These are phyloP conservation scores for Decorospora gaudefroyi DNA, from an alignment of 2,329 filamentous ascomycete genomes.

Conservation along the genomic window DNA sequence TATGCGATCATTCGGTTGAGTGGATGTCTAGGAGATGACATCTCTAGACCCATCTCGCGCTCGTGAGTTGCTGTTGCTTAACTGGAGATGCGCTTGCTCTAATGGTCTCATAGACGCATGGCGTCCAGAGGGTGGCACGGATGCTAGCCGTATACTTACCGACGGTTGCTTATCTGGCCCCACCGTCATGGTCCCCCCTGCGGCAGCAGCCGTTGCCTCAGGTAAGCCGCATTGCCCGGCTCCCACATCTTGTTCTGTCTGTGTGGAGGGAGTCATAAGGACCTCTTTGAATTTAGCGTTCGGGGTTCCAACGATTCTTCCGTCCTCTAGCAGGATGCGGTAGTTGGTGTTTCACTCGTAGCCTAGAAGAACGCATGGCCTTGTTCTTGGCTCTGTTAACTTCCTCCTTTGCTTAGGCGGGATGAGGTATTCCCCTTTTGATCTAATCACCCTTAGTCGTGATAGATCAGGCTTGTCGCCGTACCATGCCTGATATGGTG, in stretches of 20 bases:
- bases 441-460: conserved; percentile 9
- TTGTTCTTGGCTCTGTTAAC: conserved; percentile 11
- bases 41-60: background rate
- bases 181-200: conserved; percentile 6
- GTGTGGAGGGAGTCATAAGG: conserved; percentile 17
- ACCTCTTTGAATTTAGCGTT: conserved; percentile 7
- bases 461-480: conserved; percentile 13
- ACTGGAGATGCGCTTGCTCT: too few species aligned
- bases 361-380: conserved; percentile 12
- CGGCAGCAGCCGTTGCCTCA: conserved; percentile 18
- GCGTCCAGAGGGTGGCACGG: conserved; percentile 9
- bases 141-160: conserved; percentile 11
- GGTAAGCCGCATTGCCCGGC: conserved; percentile 12
- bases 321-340: conserved; percentile 13
- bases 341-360: conserved; percentile 16
- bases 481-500: conserved; percentile 14
- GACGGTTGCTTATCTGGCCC: conserved; percentile 3
- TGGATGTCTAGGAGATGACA: background rate
- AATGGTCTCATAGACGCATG: background rate
- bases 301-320: conserved; percentile 9
- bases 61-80: too few species aligned
- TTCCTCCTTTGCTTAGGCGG: conserved; percentile 14
- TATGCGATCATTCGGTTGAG: background rate
- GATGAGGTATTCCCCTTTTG: conserved; percentile 7
- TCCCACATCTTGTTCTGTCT: conserved; percentile 15